Base-by-base conservation (phyloP, 2,329 filamentous ascomycete species). In the Capronia coronata region DNA sequence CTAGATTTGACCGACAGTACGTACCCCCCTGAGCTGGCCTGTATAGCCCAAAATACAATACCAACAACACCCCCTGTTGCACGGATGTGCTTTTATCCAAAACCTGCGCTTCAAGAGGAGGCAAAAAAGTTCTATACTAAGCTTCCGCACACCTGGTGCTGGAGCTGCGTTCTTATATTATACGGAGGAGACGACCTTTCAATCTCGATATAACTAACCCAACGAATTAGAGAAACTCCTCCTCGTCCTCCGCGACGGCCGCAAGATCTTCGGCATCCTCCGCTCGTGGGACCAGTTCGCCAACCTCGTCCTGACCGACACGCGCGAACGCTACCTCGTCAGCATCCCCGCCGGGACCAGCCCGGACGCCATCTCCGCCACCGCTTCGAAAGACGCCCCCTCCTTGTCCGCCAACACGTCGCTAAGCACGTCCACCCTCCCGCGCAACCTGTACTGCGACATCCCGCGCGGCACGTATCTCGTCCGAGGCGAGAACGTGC, bases 241-340 rank as follows among this genome's bases (percentile, higher is more conserved):
- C 71, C 78, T 97, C 49, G 82, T 90, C 40, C 78, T 98, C 48
- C 85, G 93, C 60, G 93, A 98, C 66, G 93, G 94, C 54, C 82
- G 91, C 62, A 97, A 97, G 72, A 75, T 97, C 59, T 86, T 94
- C 60, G 93, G 93, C 23, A 87, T 97, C 40, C 72, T 98, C 60
- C 79, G 93, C 63, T 94, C 87, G 61, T 98, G 93, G 88, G 93
- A 98, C 70, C 93, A 98, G 69, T 97, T 95, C 65, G 91, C 90
- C 61, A 98, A 98, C 68, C 78, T 98, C 52, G 88, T 97, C 54
- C 82, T 98, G 44, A 90, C 96, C 70, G 87, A 89, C 61, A 96
- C 93, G 21, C 77, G 87, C 57, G 93, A 98, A 71, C 82, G 93
- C 49, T 80, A 95, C 60, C 96, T 91, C 65, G 81, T 58, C 48